A percentile compares a stretch with the other conserved stretches of the same genome.
Evolutionary conservation across 2,329 filamentous ascomycete genomes (phyloP).

Genomic region (Penicillium sp.): DNA sequence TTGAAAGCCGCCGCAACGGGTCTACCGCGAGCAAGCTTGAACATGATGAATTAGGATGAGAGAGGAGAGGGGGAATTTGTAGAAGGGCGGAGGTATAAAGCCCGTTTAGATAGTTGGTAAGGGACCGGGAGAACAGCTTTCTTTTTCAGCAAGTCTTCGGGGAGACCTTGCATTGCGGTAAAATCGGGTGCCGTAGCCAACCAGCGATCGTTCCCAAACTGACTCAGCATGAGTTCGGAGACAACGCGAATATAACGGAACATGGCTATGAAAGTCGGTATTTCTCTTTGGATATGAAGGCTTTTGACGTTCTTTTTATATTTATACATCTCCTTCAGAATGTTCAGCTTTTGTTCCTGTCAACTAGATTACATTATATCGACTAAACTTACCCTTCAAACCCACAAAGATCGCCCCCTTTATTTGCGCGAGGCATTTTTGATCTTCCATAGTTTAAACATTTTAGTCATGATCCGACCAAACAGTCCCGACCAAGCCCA

Average conservation of each 20-base stretch:
- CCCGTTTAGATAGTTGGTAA: constrained; percentile 9
- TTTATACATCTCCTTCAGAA: too few species aligned
- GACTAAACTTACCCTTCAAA: neutral
- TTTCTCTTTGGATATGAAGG: neutral
- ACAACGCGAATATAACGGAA: constrained; percentile 34
- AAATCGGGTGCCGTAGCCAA: constrained; percentile 29
- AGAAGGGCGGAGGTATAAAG: constrained; percentile 8
- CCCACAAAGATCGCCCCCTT: neutral
- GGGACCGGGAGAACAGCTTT: constrained; percentile 32
- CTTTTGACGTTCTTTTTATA: neutral
- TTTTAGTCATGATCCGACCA: constrained; percentile 47
- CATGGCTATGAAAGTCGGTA: constrained; percentile 1
- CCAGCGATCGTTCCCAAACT: constrained; percentile 23
- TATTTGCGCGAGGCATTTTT: constrained; percentile 16
- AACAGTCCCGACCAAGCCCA: constrained; percentile 43
- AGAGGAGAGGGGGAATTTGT: constrained; percentile 12
- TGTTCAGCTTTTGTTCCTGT: neutral
- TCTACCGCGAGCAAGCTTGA: constrained; percentile 79
- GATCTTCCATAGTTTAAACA: constrained; percentile 49
- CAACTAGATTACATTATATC: neutral
- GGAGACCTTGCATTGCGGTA: constrained; percentile 26
- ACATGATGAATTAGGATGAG: constrained; percentile 60
- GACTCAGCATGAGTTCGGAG: constrained; percentile 25
- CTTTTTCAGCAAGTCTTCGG: constrained; percentile 31
- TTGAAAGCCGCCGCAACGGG: constrained; percentile 76